phyloP scores from a whole-genome alignment of 768 basidiomycete genomes.

The Leccinum pellstonianum region DNA sequence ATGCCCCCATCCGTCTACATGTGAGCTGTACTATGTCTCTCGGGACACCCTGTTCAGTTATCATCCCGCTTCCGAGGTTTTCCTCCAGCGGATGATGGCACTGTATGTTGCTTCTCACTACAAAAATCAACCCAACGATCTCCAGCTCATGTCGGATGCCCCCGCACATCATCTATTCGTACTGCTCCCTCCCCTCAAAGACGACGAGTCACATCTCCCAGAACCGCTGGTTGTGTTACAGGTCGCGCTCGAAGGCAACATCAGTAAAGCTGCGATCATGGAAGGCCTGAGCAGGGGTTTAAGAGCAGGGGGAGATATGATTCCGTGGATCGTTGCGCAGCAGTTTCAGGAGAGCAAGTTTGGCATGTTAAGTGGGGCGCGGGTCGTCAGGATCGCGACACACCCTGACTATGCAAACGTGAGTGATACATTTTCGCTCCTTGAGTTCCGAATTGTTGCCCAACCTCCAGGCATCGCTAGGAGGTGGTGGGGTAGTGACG shows the following conservation, averaged over 20 bases:
- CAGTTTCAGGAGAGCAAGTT: constrained; percentile 97
- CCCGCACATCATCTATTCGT: constrained; percentile 98
- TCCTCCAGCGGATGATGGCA: constrained; percentile 98
- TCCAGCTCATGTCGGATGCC: constrained; percentile 96
- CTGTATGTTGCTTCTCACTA: constrained; percentile 97
- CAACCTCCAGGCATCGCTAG: background rate
- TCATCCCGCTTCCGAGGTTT: constrained; percentile 95
- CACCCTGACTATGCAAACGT: constrained; percentile 95
- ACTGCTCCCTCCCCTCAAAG: constrained; percentile 86
- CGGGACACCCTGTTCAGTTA: constrained; percentile 96
- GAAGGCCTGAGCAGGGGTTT: constrained; percentile 82
- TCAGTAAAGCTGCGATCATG: constrained; percentile 81
- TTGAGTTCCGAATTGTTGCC: background rate
- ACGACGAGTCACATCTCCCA: constrained; percentile 86
- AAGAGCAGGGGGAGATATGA: constrained; percentile 92
- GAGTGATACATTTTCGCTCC: constrained; percentile 28
- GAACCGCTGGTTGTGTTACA: constrained; percentile 96
- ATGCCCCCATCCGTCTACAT: constrained; percentile 92
- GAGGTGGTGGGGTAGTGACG: background rate
- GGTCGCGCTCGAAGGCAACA: constrained; percentile 93
- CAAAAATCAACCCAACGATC: constrained; percentile 98
- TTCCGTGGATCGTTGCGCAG: constrained; percentile 94
- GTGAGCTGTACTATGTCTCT: constrained; percentile 94
- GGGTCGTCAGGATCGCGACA: constrained; percentile 90
- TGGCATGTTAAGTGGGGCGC: constrained; percentile 84